Percentiles rank a stretch among this genome's conserved stretches.
Conservation (phyloP, 2,329 filamentous ascomycete species). For the Diplodia scrobiculata region DNA sequence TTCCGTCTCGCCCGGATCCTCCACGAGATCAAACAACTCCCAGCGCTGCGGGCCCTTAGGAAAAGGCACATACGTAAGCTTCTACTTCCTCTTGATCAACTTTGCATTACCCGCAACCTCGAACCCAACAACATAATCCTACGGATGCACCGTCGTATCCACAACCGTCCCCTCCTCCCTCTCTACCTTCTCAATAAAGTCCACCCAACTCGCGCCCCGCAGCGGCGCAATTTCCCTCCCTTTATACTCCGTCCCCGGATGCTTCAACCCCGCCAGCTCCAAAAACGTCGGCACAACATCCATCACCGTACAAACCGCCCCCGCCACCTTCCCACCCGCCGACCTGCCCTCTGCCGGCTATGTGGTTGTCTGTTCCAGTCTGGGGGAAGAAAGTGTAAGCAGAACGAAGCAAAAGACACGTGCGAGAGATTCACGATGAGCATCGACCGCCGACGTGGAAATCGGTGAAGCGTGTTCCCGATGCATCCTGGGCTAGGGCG, state of each 20-base stretch:
- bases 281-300: constrained; percentile 49
- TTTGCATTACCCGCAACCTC: constrained; percentile 18
- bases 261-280: constrained; percentile 53
- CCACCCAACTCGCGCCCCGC: constrained; percentile 27
- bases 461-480: constrained; percentile 62
- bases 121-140: constrained; percentile 19
- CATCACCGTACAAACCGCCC: constrained; percentile 54
- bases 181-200: constrained; percentile 2
- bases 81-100: constrained; percentile 14
- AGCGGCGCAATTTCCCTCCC: constrained; percentile 41
- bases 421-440: constrained; percentile 50
- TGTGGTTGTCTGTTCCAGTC: constrained; percentile 64
- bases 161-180: neutral
- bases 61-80: constrained; percentile 25
- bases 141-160: constrained; percentile 7
- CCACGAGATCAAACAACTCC: constrained; percentile 23
- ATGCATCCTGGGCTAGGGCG: constrained; percentile 48
- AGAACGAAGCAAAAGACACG: neutral
- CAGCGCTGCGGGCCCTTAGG: constrained; percentile 26
- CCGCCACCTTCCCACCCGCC: constrained; percentile 45
- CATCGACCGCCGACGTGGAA: constrained; percentile 67
- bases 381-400: neutral
- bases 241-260: constrained; percentile 57
- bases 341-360: constrained; percentile 43
- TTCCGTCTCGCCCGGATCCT: constrained; percentile 26